Evolutionary conservation across 257 asterid species (phyloP), one percentile per base, ranked within the genome.

Genomic region (Jacaranda mimosifolia): DNA sequence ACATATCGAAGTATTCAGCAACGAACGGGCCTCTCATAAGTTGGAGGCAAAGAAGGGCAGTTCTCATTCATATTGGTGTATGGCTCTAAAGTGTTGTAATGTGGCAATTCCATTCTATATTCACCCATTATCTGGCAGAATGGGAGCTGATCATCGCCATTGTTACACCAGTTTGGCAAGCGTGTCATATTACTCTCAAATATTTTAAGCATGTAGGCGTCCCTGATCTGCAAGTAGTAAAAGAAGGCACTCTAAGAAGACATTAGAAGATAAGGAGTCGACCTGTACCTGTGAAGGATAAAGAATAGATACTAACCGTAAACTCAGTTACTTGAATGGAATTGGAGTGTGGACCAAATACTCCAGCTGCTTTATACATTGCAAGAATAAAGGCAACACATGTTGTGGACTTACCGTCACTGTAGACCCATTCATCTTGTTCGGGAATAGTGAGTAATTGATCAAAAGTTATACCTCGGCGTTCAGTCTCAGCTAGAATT

Each of bases 371-470:
- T 86, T 93, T 93, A 59, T 96, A 96, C 98, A 96, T 96, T 3
- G 98, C 85, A 80, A 96, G 86, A 62, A 96, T 91, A 86, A 96
- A 96, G 74, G 99, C 98, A 9, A 96, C 99, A 5, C 99, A 93
- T 49, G 98, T 93, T 7, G 99, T 91, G 3, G 99, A 96, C 84
- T 96, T 89, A 55, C 99, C 99, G 80, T 96, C 98, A 76, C 99
- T 96, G 83, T 96, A 96, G 52, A 96, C 84, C 99, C 99, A 96
- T 72, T 96, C 99, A 75, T 96, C 99, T 86, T 92, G 92, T 84
- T 93, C 98, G 1, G 99, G 99, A 67, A 96, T 87, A 57, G 99
- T 91, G 63, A 96, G 93, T 70, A 93, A 85, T 59, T 96, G 95
- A 77, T 93, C 98, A 43, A 96, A 96, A 74, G 91, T 90, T 83